Conservation (phyloP, 2,329 filamentous ascomycete genomes). For the Diatrype stigma region DNA sequence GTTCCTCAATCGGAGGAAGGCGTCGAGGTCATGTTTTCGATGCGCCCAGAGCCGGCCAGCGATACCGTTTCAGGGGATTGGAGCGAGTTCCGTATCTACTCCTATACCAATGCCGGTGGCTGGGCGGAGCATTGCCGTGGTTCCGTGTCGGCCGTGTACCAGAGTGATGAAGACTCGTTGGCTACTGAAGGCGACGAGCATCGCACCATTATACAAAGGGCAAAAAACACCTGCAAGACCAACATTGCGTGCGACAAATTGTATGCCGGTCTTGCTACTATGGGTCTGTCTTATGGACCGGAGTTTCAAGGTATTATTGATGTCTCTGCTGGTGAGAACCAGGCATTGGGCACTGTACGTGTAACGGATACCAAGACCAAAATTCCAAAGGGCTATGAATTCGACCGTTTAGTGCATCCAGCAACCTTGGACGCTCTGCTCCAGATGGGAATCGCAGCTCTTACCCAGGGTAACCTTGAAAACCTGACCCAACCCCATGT, state of each 20-base stretch:
- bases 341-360: background rate
- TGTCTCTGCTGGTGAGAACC: background rate
- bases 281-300: slow-evolving; percentile 2
- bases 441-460: slow-evolving; percentile 4
- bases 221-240: background rate
- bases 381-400: slow-evolving; percentile 5
- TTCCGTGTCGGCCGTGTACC: background rate
- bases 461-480: background rate
- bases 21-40: slow-evolving; percentile 1
- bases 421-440: slow-evolving; percentile 6
- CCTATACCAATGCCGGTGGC: background rate
- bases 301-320: slow-evolving; percentile 3
- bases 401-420: slow-evolving; percentile 4
- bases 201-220: background rate
- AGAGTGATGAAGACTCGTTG: background rate
- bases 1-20: background rate
- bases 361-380: slow-evolving; percentile 5
- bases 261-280: background rate
- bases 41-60: background rate
- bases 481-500: slow-evolving; percentile 6
- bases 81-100: slow-evolving; percentile 3
- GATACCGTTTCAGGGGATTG: slow-evolving; percentile 1
- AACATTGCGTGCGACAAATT: slow-evolving; percentile 1
- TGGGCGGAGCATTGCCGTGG: slow-evolving; percentile 5
- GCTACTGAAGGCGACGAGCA: background rate